Evolutionary conservation across 495 filamentous ascomycete genomes (phyloP), one percentile per base, ranked within the genome.

Genomic region (Aspergillus cavernicola): DNA sequence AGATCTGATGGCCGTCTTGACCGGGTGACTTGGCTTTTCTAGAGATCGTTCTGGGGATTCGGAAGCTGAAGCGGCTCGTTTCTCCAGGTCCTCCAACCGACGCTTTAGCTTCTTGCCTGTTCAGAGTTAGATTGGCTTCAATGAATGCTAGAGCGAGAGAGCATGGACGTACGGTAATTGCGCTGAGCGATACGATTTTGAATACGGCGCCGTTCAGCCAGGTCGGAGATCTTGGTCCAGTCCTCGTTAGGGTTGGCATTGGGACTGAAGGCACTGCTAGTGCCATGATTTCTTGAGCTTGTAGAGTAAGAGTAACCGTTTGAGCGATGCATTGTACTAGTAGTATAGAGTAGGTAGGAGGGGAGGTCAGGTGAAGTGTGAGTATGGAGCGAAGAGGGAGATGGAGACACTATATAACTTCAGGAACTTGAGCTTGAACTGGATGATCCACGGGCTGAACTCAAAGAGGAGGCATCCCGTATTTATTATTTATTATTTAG

Each of bases 201-300:
- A 74, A 97, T 97, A 63, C 92, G 80, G 65, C 92, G 79, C 58
- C 92, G 83, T 74, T 97, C 92, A 48, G 92, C 92, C 35, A 97
- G 81, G 66, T 97, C 92, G 38, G 93, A 96, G 71, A 97, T 96
- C 82, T 97, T 93, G 65, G 92, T 97, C 92, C 92, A 97, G 76
- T 97, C 92, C 72, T 97, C 92, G 60, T 96, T 92, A 50, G 93
- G 91, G 70, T 97, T 93, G 60, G 93, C 95, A 55, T 88, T 93
- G 58, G 87, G 87, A 75, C 91, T 95, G 81, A 97, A 97, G 57
- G 95, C 93, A 68, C 90, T 96, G 75, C 92, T 95, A 38, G 90
- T 95, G 56, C 83, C 85, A 65, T 90, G 85, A 50, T 65, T 83
- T 56, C 85, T 82, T 37, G 88, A 68, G 53, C 64, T 62, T 44